Percentiles rank a stretch among this genome's conserved stretches.
These are phyloP conservation scores for Boletellus ananas DNA, from an alignment of 768 basidiomycete species.

Conservation along the genomic window DNA sequence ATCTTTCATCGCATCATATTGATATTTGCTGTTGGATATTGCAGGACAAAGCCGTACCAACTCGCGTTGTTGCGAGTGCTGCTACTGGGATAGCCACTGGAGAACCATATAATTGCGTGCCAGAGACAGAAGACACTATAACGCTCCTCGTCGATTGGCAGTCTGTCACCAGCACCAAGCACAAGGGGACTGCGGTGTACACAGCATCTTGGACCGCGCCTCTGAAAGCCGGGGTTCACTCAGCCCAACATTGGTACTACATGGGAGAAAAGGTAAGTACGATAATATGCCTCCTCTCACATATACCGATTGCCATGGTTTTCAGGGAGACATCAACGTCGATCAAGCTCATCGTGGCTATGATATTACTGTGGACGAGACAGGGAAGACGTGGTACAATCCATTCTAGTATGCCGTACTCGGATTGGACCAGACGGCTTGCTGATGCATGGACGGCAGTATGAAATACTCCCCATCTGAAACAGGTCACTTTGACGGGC, in stretches of 20 bases:
- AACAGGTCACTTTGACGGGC: constrained; percentile 91
- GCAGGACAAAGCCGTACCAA: constrained; percentile 69
- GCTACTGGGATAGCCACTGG: constrained; percentile 88
- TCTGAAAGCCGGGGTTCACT: constrained; percentile 83
- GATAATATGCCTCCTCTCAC: neutral
- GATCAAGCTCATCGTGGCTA: constrained; percentile 96
- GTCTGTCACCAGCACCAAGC: constrained; percentile 66
- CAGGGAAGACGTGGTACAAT: constrained; percentile 82
- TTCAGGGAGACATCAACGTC: constrained; percentile 83
- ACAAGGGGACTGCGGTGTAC: constrained; percentile 85
- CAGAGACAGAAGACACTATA: constrained; percentile 91
- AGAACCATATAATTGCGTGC: constrained; percentile 83
- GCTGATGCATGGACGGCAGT: constrained; percentile 36
- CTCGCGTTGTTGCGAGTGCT: constrained; percentile 86
- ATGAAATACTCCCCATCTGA: constrained; percentile 95
- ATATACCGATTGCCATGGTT: neutral
- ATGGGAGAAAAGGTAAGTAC: constrained; percentile 79
- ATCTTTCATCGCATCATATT: constrained; percentile 93
- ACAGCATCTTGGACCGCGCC: constrained; percentile 96
- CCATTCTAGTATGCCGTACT: constrained; percentile 79
- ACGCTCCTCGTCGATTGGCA: constrained; percentile 95
- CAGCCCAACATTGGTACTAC: constrained; percentile 92
- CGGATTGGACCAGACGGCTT: neutral
- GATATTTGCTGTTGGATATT: constrained; percentile 86
- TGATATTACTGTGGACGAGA: constrained; percentile 81